Conservation (phyloP, 352 stramenopile species). For the Pythium sp. region DNA sequence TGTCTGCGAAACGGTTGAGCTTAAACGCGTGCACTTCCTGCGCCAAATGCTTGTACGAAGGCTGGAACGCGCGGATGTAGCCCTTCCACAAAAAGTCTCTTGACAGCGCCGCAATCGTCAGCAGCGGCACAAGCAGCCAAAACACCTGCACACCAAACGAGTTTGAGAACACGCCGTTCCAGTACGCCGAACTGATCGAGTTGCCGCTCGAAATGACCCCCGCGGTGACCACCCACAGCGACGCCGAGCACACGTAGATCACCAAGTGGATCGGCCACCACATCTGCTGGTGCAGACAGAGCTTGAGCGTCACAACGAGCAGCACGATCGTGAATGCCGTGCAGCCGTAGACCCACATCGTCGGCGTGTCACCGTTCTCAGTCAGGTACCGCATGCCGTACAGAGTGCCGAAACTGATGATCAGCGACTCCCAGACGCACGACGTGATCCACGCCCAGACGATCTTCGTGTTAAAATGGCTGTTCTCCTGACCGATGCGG, state of each 20-base stretch:
- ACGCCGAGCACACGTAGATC: slow-evolving; percentile 66
- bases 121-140: slow-evolving; percentile 73
- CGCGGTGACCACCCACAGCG: slow-evolving; percentile 72
- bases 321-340: slow-evolving; percentile 93
- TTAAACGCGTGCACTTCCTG: slow-evolving; percentile 78
- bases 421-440: slow-evolving; percentile 78
- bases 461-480: slow-evolving; percentile 82
- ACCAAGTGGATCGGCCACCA: slow-evolving; percentile 72
- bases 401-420: slow-evolving; percentile 84
- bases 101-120: slow-evolving; percentile 66
- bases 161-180: slow-evolving; percentile 78
- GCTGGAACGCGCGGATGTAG: slow-evolving; percentile 74
- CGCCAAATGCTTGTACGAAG: slow-evolving; percentile 84
- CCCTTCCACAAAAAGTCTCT: slow-evolving; percentile 84
- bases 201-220: slow-evolving; percentile 69
- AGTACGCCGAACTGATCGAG: slow-evolving; percentile 78
- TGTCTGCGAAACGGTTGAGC: slow-evolving; percentile 55
- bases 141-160: slow-evolving; percentile 68
- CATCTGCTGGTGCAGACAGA: slow-evolving; percentile 85
- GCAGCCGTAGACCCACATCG: slow-evolving; percentile 93
- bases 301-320: slow-evolving; percentile 94
- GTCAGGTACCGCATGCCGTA: slow-evolving; percentile 79
- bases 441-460: slow-evolving; percentile 81
- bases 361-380: slow-evolving; percentile 83
- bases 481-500: slow-evolving; percentile 81